phyloP scores from a whole-genome alignment of 2,329 filamentous ascomycete species.

The Orbilia javanica region DNA sequence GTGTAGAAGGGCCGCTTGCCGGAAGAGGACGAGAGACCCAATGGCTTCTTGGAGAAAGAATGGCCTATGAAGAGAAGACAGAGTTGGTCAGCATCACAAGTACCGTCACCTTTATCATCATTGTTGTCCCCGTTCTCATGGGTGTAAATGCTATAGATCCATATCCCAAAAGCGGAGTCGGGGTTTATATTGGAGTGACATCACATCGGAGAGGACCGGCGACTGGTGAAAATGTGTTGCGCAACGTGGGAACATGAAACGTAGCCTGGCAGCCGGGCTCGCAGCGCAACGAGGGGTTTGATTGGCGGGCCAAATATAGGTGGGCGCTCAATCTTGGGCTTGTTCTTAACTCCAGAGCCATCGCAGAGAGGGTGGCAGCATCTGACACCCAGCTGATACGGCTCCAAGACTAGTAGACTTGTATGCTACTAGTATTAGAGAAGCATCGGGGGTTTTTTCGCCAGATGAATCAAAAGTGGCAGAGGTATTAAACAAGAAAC shows the following conservation, averaged over 20 bases:
- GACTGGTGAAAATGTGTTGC: constrained; percentile 42
- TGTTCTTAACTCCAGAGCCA: constrained; percentile 13
- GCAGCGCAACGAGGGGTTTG: constrained; percentile 4
- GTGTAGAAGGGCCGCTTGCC: constrained; percentile 51
- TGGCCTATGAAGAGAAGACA: constrained; percentile 10
- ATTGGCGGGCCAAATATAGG: constrained; percentile 57
- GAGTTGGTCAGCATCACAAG: constrained; percentile 28
- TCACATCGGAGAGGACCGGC: constrained; percentile 18
- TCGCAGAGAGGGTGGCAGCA: constrained; percentile 20
- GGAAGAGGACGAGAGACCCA: constrained; percentile 16
- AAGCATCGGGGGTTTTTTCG: constrained; percentile 34
- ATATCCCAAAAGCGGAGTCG: not conserved
- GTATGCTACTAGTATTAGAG: not conserved
- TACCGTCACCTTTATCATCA: not conserved
- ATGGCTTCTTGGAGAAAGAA: constrained; percentile 33
- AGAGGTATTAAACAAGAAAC: no score
- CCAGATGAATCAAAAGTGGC: not conserved
- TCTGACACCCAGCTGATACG: constrained; percentile 29
- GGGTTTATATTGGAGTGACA: constrained; percentile 10
- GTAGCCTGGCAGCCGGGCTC: constrained; percentile 35
- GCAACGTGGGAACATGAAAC: constrained; percentile 39
- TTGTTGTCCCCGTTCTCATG: not conserved
- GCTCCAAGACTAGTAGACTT: not conserved
- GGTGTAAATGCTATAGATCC: not conserved
- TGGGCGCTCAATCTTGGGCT: constrained; percentile 1